These are phyloP conservation scores for Verticillium zaregamsianum DNA, from an alignment of 2,329 filamentous ascomycete genomes.

Conservation along the genomic window DNA sequence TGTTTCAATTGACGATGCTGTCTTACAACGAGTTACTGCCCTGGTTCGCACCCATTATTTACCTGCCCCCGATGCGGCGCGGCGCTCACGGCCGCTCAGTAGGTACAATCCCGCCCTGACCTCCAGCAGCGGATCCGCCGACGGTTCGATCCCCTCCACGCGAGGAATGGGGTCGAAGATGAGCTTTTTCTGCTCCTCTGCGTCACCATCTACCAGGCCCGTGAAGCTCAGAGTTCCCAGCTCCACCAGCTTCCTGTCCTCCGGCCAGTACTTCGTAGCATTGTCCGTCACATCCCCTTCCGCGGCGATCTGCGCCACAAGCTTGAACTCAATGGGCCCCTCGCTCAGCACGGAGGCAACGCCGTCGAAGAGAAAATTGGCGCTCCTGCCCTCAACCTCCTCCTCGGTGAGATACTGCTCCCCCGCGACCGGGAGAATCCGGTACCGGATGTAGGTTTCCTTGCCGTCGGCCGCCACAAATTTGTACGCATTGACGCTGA, in stretches of 20 bases:
- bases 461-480: conserved; percentile 34
- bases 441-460: conserved; percentile 42
- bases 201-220: conserved; percentile 29
- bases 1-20: no score
- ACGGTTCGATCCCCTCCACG: conserved; percentile 16
- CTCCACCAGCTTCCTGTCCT: conserved; percentile 42
- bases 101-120: conserved; percentile 52
- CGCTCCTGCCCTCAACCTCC: conserved; percentile 28
- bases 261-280: conserved; percentile 41
- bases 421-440: conserved; percentile 40
- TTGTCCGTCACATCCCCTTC: conserved; percentile 21
- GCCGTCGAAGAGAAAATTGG: conserved; percentile 46
- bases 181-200: conserved; percentile 42
- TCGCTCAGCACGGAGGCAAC: conserved; percentile 29
- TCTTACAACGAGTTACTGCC: no score
- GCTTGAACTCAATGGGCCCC: conserved; percentile 37
- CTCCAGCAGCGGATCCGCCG: conserved; percentile 51
- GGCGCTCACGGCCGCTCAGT: conserved; percentile 48
- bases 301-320: conserved; percentile 41
- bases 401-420: conserved; percentile 31
- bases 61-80: conserved; percentile 20
- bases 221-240: conserved; percentile 44
- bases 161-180: conserved; percentile 30
- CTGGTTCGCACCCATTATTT: no score
- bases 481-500: conserved; percentile 44